Evolutionary conservation across 148 eudicot species (phyloP), one percentile per base, ranked within the genome.

Genomic region (Simmondsia chinensis): DNA sequence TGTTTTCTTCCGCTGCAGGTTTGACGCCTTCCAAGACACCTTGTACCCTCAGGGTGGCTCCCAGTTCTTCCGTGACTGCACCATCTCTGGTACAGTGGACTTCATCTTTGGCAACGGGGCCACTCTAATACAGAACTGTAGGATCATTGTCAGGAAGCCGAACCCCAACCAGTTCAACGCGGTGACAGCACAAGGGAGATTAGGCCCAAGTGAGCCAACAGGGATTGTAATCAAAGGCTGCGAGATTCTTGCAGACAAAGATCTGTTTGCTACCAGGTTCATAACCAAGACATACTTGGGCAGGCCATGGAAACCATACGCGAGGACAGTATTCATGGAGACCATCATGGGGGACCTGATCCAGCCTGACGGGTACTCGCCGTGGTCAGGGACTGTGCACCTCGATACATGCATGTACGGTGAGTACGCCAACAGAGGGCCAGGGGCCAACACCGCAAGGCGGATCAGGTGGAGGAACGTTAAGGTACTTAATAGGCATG

Each of bases 11-110:
- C 56, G 71, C 41, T 73, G 80, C 52, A 52, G 63, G 34, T 61
- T 81, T 15, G 75, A 68, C 13, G 91, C 74, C 9, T 71, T 46
- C 65, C 84, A 82, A 53, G 78, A 77, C 64, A 74, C 84, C 10
- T 41, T 82, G 17, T 76, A 80, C 50, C 22, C 37, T 32, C 77
- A 72, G 25, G 49, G 63, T 2, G 68, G 74, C 4, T 65, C 74
- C 2, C 88, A 80, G 25, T 80, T 76, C 46, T 76, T 69, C 46
- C 66, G 77, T 3, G 71, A 73, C 39, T 80, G 88, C 26, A 56
- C 57, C 58, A 60, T 80, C 18, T 51, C 77, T 0, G 83, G 89
- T 6, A 80, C 83, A 4, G 43, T 80, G 0, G 88, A 80, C 43
- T 76, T 76, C 66, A 76, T 80, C 11, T 70, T 73, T 17, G 89